Percentiles rank a stretch among this genome's conserved stretches.
Conservation (phyloP, 1,284 basidiomycete genomes). For the Pholiota adiposa region DNA sequence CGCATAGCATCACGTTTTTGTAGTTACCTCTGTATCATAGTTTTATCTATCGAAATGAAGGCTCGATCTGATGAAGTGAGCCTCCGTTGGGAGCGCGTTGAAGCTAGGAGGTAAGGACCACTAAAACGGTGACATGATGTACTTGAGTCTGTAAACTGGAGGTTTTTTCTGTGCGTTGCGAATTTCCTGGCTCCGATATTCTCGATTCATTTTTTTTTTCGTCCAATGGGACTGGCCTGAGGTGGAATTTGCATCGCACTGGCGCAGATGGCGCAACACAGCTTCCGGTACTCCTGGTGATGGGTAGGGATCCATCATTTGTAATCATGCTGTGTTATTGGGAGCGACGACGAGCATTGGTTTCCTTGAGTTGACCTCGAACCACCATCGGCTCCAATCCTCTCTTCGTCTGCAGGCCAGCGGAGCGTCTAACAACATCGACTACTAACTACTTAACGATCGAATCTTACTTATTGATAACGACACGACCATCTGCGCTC, state of each 20-base stretch:
- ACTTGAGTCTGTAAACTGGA: no score
- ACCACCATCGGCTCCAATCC: constrained; percentile 22
- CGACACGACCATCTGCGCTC: constrained; percentile 11
- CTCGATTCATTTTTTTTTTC: not conserved
- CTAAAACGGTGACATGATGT: not conserved
- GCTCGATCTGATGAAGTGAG: not conserved
- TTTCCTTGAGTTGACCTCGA: constrained; percentile 30
- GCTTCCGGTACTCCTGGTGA: not conserved
- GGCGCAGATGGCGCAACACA: not conserved
- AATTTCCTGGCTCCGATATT: not conserved
- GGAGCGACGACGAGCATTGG: constrained; percentile 2
- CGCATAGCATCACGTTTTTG: not conserved
- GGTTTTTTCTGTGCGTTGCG: not conserved
- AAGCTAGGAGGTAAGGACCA: not conserved
- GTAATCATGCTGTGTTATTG: constrained; percentile 7
- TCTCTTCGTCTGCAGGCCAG: constrained; percentile 32
- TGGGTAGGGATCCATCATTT: constrained; percentile 7
- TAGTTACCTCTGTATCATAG: not conserved
- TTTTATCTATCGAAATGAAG: not conserved
- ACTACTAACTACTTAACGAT: constrained; percentile 5
- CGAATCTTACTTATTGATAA: constrained; percentile 9
- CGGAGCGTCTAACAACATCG: constrained; percentile 19
- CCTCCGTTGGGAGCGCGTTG: not conserved
- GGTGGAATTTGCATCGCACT: not conserved
- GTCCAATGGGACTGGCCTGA: not conserved